Evolutionary conservation across 257 asterid species (phyloP).

Genomic region (Nicotiana benthamiana): DNA sequence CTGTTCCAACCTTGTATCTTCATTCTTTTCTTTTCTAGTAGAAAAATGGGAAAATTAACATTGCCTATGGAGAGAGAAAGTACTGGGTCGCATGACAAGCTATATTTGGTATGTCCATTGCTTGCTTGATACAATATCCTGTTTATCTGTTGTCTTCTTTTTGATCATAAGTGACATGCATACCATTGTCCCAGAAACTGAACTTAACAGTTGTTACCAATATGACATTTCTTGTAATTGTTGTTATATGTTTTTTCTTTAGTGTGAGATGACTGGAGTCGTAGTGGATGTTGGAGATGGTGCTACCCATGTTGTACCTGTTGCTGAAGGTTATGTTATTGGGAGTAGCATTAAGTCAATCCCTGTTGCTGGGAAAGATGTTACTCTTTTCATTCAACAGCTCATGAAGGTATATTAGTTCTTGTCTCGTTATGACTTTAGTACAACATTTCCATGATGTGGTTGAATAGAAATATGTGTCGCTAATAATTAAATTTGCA

Average conservation of each 20-base stretch:
- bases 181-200: background rate
- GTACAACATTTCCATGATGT: background rate
- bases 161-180: background rate
- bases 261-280: conserved; percentile 99
- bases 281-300: conserved; percentile 97
- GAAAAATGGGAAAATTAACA: background rate
- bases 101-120: background rate
- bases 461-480: background rate
- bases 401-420: conserved; percentile 63
- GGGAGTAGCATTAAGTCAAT: conserved; percentile 96
- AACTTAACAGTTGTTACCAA: background rate
- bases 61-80: background rate
- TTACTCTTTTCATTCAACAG: conserved; percentile 79
- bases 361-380: conserved; percentile 82
- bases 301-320: conserved; percentile 96
- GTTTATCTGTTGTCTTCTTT: background rate
- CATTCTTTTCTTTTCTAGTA: background rate
- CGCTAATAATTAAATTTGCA: background rate
- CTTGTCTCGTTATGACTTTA: conserved; percentile 2
- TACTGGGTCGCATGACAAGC: conserved; percentile 2
- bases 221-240: background rate
- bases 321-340: conserved; percentile 94
- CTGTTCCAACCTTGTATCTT: background rate
- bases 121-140: background rate
- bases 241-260: conserved; percentile 24